These are phyloP conservation scores for Lactuca sativa DNA, from an alignment of 129 eudicot genomes.

Conservation along the genomic window DNA sequence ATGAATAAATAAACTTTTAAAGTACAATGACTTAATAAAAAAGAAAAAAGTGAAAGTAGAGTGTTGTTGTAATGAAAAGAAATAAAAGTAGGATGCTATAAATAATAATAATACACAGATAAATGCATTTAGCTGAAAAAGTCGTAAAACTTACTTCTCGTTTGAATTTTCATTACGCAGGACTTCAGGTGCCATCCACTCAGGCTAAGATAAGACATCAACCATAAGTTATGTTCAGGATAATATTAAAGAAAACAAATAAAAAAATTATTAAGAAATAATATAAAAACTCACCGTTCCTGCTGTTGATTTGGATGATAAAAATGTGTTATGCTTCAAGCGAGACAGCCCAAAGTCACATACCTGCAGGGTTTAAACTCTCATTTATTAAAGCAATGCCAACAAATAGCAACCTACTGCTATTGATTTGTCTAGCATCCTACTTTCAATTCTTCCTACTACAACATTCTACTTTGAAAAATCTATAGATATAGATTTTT, in stretches of 20 bases:
- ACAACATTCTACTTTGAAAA: too few species aligned
- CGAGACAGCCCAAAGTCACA: slow-evolving; percentile 97
- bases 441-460: too few species aligned
- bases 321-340: slow-evolving; percentile 91
- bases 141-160: slow-evolving; percentile 68
- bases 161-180: slow-evolving; percentile 91
- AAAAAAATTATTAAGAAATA: too few species aligned
- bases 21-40: background rate
- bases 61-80: background rate
- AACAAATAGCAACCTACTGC: background rate
- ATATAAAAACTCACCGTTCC: slow-evolving; percentile 72
- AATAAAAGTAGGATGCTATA: too few species aligned
- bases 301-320: slow-evolving; percentile 97
- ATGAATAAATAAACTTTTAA: too few species aligned
- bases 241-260: too few species aligned
- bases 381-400: slow-evolving; percentile 1
- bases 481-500: slow-evolving; percentile 13
- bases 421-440: too few species aligned
- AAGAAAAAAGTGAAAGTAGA: background rate
- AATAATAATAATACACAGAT: too few species aligned
- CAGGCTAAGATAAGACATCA: slow-evolving; percentile 62
- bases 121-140: too few species aligned
- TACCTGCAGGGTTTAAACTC: slow-evolving; percentile 56
- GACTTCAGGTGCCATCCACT: slow-evolving; percentile 99
- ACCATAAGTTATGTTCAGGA: slow-evolving; percentile 16